A percentile compares a stretch with the other conserved stretches of the same genome.
These are phyloP conservation scores for Aethionema arabicum DNA, from an alignment of 345 rosid genomes.

Conservation along the genomic window DNA sequence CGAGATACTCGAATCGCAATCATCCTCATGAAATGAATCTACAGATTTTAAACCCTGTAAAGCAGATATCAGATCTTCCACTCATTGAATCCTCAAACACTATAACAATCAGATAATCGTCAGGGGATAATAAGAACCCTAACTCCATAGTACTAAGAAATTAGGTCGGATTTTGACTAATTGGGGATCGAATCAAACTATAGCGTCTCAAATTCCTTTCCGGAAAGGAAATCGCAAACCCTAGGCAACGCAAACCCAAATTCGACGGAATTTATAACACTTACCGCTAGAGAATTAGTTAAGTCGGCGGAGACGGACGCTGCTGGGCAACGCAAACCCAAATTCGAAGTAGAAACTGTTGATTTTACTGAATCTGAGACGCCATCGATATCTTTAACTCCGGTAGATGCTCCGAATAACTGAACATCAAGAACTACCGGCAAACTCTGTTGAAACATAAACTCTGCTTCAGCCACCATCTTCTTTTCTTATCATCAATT, in stretches of 20 bases:
- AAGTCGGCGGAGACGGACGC: slow-evolving; percentile 47
- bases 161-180: no score
- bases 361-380: slow-evolving; percentile 20
- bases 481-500: slow-evolving; percentile 22
- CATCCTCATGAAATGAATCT: slow-evolving; percentile 17
- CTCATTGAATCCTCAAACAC: slow-evolving; percentile 1
- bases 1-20: slow-evolving; percentile 9
- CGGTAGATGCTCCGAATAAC: slow-evolving; percentile 32
- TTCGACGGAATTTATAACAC: slow-evolving; percentile 11
- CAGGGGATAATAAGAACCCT: no score
- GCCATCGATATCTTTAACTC: slow-evolving; percentile 17
- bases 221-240: background rate
- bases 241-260: background rate
- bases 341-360: slow-evolving; percentile 36
- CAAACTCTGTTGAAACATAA: slow-evolving; percentile 52
- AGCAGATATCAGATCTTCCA: background rate
- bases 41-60: slow-evolving; percentile 18
- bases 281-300: slow-evolving; percentile 45
- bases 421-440: slow-evolving; percentile 53
- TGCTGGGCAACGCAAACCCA: slow-evolving; percentile 39
- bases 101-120: background rate
- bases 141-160: no score
- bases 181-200: no score
- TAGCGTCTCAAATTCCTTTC: background rate
- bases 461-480: slow-evolving; percentile 71